Conservation (phyloP, 495 filamentous ascomycete species). For the Daldinia grandis region DNA sequence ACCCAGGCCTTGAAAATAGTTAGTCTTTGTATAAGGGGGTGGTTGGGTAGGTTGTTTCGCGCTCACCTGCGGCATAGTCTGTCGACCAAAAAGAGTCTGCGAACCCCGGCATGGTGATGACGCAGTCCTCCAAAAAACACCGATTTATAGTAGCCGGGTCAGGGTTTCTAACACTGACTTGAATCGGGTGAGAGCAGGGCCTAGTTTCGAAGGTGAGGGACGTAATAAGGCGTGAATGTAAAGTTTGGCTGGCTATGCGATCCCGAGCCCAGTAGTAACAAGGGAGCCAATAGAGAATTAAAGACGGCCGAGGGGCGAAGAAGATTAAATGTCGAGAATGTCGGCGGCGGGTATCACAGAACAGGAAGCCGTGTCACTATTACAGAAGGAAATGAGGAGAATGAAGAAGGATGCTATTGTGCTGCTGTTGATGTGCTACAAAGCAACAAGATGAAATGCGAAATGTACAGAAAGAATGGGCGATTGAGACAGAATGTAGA, state of each 20-base stretch:
- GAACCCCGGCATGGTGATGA: slow-evolving; percentile 77
- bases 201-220: not conserved
- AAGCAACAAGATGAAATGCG: slow-evolving; percentile 25
- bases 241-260: slow-evolving; percentile 27
- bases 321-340: slow-evolving; percentile 16
- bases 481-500: slow-evolving; percentile 25
- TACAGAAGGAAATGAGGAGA: slow-evolving; percentile 12
- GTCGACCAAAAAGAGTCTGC: slow-evolving; percentile 95
- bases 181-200: slow-evolving; percentile 6
- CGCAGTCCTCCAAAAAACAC: slow-evolving; percentile 25
- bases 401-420: slow-evolving; percentile 10
- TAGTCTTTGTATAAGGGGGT: not conserved
- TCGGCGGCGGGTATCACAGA: slow-evolving; percentile 38
- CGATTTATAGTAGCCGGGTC: slow-evolving; percentile 5
- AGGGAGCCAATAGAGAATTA: slow-evolving; percentile 17
- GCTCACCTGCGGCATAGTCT: slow-evolving; percentile 86
- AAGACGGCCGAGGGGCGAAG: slow-evolving; percentile 9
- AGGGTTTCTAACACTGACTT: slow-evolving; percentile 6
- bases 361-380: slow-evolving; percentile 28
- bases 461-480: slow-evolving; percentile 25
- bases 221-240: slow-evolving; percentile 12
- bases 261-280: slow-evolving; percentile 14
- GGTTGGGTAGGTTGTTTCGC: slow-evolving; percentile 20
- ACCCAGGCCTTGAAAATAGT: slow-evolving; percentile 72
- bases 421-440: slow-evolving; percentile 27